A percentile compares a stretch with the other conserved stretches of the same genome.
Evolutionary conservation across 1,284 basidiomycete genomes (phyloP).

Genomic region (Boletus holoroseus): DNA sequence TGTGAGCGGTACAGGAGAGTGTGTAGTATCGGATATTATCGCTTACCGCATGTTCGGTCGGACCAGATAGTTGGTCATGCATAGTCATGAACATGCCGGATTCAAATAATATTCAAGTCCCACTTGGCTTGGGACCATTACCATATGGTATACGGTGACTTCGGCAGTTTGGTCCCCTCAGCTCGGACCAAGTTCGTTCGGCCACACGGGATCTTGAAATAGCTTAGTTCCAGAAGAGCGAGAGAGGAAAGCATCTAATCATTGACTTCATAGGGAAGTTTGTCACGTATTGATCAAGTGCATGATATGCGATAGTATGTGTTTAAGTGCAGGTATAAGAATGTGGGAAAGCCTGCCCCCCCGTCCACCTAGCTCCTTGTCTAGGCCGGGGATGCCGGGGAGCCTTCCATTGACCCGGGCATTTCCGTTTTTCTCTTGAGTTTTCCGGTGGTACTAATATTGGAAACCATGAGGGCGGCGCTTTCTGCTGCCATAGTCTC

Average conservation of each 20-base stretch:
- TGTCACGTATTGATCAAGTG: no score
- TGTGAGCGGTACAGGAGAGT: background rate
- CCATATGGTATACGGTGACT: no score
- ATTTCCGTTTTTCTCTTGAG: background rate
- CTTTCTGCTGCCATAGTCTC: conserved; percentile 34
- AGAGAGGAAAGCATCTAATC: no score
- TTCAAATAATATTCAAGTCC: background rate
- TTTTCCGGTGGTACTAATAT: background rate
- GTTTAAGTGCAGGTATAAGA: conserved; percentile 5
- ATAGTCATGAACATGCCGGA: background rate
- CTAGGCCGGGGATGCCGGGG: background rate
- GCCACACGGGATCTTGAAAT: no score
- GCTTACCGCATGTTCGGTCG: no score
- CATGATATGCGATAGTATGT: background rate
- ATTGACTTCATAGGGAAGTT: no score
- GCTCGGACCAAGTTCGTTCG: no score
- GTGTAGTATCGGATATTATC: background rate
- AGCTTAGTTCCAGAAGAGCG: no score
- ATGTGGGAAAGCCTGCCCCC: no score
- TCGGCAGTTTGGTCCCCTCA: no score
- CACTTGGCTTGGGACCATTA: background rate
- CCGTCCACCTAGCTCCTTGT: background rate
- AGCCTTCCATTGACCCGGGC: background rate
- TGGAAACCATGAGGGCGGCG: background rate
- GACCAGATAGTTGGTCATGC: no score